Percentiles rank a stretch among this genome's conserved stretches.
Evolutionary conservation across 2,329 filamentous ascomycete genomes (phyloP).

Genomic region (Gaeumannomyces sp.): DNA sequence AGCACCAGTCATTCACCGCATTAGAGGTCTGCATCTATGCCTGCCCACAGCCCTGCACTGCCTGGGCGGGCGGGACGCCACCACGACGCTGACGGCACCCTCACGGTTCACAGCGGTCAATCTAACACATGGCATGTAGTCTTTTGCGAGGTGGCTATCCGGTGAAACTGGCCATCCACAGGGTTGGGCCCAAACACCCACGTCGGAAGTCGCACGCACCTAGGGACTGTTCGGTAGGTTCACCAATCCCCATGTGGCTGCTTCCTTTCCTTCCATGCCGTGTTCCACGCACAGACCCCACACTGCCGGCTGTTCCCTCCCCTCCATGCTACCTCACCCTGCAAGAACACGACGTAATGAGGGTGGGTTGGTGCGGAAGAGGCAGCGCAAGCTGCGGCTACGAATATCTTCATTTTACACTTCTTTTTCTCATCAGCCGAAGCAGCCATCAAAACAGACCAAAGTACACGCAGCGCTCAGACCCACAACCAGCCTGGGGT

Average conservation of each 20-base stretch:
- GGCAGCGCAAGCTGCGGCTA: not conserved
- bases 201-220: not conserved
- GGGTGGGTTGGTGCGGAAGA: not conserved
- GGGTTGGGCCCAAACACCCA: not conserved
- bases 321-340: not conserved
- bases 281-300: not conserved
- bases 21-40: not conserved
- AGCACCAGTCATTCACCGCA: not conserved
- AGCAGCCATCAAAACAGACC: too few species aligned
- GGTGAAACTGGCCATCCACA: not conserved
- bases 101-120: too few species aligned
- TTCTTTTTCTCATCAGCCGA: too few species aligned
- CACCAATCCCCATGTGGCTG: not conserved
- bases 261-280: not conserved
- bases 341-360: not conserved
- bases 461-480: too few species aligned
- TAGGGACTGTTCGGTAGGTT: too few species aligned
- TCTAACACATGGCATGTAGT: too few species aligned
- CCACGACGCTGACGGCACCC: too few species aligned
- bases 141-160: not conserved
- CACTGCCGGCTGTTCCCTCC: not conserved
- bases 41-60: not conserved
- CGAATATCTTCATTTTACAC: not conserved
- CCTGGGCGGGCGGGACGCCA: too few species aligned
- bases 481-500: too few species aligned